Percentiles rank a stretch among this genome's conserved stretches.
phyloP scores from a whole-genome alignment of 805 yeast species.

The Starmerella bombicola region DNA sequence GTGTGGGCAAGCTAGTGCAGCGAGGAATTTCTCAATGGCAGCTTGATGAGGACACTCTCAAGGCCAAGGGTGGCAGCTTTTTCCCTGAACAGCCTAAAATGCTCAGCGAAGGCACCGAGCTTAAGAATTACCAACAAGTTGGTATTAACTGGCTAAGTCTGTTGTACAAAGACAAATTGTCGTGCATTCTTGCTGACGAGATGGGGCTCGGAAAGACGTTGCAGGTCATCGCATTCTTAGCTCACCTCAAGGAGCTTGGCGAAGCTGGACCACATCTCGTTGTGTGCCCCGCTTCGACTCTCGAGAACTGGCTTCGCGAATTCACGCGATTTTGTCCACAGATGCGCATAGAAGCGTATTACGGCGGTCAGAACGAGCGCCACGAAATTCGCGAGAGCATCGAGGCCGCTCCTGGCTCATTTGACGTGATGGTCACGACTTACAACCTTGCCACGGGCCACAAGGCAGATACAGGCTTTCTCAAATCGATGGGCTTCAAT shows the following conservation, averaged over 20 bases:
- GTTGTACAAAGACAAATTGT: constrained; percentile 61
- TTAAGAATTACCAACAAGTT: constrained; percentile 90
- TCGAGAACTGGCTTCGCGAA: constrained; percentile 96
- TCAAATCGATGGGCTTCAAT: constrained; percentile 63
- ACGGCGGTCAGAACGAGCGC: constrained; percentile 78
- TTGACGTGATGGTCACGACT: constrained; percentile 88
- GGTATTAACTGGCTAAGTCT: constrained; percentile 89
- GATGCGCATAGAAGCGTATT: constrained; percentile 77
- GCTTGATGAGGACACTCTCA: constrained; percentile 57
- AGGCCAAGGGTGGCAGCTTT: constrained; percentile 30
- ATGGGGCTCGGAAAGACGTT: constrained; percentile 96
- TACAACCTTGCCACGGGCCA: constrained; percentile 84
- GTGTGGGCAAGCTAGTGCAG: constrained; percentile 59
- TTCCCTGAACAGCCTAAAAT: constrained; percentile 61
- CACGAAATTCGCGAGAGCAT: constrained; percentile 68
- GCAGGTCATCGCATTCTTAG: constrained; percentile 86
- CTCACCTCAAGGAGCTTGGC: constrained; percentile 63
- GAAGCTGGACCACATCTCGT: constrained; percentile 74
- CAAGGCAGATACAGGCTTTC: constrained; percentile 66
- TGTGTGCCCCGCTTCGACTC: constrained; percentile 91
- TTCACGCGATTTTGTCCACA: constrained; percentile 76
- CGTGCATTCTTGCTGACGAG: constrained; percentile 94
- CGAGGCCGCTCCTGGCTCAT: constrained; percentile 39
- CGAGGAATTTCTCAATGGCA: constrained; percentile 79
- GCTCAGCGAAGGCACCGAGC: constrained; percentile 47